A percentile compares a stretch with the other conserved stretches of the same genome.
Evolutionary conservation across 441 rosid genomes (phyloP).

Genomic region (Melastoma candidum): DNA sequence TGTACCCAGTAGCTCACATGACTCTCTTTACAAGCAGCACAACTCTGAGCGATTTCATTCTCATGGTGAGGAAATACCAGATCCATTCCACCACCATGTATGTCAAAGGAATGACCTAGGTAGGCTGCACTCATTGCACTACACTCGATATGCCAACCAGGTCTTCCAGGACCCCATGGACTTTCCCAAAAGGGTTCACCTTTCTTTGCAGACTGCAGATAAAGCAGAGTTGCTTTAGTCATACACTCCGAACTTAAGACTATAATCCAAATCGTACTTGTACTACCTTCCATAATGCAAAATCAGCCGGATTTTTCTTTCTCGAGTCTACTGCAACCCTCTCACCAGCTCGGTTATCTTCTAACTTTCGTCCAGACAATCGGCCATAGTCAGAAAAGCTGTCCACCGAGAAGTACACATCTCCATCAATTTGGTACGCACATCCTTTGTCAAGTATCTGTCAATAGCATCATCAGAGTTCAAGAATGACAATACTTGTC

Average conservation of each 20-base stretch:
- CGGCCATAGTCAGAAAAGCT: conserved; percentile 58
- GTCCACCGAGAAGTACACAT: conserved; percentile 73
- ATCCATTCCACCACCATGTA: conserved; percentile 97
- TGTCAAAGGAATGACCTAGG: conserved; percentile 73
- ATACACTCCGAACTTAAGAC: no score
- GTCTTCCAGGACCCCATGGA: conserved; percentile 94
- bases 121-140: conserved; percentile 93
- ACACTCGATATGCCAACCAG: conserved; percentile 97
- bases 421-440: conserved; percentile 73
- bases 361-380: conserved; percentile 74
- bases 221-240: no score
- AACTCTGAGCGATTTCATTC: conserved; percentile 93
- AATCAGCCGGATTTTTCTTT: conserved; percentile 86
- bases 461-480: conserved; percentile 4
- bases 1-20: conserved; percentile 76
- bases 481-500: no score
- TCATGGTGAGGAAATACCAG: conserved; percentile 94
- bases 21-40: conserved; percentile 75
- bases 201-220: conserved; percentile 61
- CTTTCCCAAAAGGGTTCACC: conserved; percentile 93
- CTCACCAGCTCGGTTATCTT: conserved; percentile 91
- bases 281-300: conserved; percentile 84
- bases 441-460: conserved; percentile 82
- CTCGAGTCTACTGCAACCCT: conserved; percentile 77
- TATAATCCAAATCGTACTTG: neutral